phyloP scores from a whole-genome alignment of 2,329 filamentous ascomycete species.

The Colletotrichum graminicola region DNA sequence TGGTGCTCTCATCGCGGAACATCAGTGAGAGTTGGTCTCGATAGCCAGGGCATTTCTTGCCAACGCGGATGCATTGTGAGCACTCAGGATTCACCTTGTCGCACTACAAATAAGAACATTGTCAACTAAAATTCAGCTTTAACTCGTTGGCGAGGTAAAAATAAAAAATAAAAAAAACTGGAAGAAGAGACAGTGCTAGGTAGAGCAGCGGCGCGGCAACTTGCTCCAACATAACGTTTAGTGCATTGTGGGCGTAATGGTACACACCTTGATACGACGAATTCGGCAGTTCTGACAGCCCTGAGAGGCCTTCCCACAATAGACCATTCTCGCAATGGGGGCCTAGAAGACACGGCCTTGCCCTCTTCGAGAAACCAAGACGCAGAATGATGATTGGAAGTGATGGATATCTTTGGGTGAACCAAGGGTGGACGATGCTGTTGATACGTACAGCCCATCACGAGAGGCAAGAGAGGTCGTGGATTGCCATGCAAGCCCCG shows the following conservation, averaged over 20 bases:
- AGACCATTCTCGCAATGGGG: constrained; percentile 59
- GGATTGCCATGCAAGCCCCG: constrained; percentile 24
- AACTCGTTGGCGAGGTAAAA: neutral
- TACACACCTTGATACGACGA: constrained; percentile 66
- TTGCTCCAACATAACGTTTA: neutral
- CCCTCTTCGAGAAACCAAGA: constrained; percentile 1
- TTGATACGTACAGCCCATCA: constrained; percentile 31
- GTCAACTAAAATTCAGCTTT: constrained; percentile 2
- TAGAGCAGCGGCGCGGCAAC: neutral
- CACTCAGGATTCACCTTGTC: constrained; percentile 72
- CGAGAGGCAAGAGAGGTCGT: constrained; percentile 29
- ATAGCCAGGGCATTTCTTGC: constrained; percentile 73
- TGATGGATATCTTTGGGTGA: neutral
- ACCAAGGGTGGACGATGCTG: neutral
- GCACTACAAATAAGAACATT: constrained; percentile 58
- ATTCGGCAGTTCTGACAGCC: constrained; percentile 67
- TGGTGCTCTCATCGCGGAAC: constrained; percentile 75
- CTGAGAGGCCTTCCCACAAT: constrained; percentile 68
- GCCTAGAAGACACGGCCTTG: neutral
- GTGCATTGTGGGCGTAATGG: neutral
- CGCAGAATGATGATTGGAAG: neutral
- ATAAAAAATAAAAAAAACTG: no score
- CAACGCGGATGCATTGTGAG: constrained; percentile 71
- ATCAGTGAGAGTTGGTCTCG: constrained; percentile 73
- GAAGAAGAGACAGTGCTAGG: neutral